Conservation (phyloP, 768 basidiomycete genomes). For the Hygrophoropsis aurantiaca region DNA sequence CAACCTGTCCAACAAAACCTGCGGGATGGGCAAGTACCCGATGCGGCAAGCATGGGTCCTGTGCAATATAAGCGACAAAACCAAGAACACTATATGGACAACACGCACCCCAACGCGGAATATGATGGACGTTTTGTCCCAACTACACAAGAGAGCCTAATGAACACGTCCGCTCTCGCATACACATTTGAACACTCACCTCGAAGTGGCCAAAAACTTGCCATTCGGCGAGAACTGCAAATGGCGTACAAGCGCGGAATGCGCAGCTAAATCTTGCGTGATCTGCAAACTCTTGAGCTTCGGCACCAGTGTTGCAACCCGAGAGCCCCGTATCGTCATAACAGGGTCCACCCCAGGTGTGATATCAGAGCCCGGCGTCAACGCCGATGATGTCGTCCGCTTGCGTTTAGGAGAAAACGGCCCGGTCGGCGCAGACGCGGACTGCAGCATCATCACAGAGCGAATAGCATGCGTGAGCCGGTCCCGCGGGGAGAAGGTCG, state of each 20-base stretch:
- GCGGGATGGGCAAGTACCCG: conserved; percentile 64
- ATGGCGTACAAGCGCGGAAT: conserved; percentile 67
- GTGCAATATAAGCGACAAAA: conserved; percentile 1
- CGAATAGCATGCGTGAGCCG: conserved; percentile 38
- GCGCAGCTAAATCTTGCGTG: conserved; percentile 62
- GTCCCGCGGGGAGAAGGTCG: conserved; percentile 5
- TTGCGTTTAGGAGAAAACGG: conserved; percentile 27
- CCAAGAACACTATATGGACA: not conserved
- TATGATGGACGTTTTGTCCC: conserved; percentile 70
- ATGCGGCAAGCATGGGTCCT: conserved; percentile 62
- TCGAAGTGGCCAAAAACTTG: conserved; percentile 70
- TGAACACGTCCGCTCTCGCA: not conserved
- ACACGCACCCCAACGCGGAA: conserved; percentile 60
- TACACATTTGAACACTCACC: conserved; percentile 34
- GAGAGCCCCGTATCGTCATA: conserved; percentile 44
- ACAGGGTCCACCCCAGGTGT: conserved; percentile 23
- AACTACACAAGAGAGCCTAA: conserved; percentile 35
- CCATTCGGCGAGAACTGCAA: conserved; percentile 79
- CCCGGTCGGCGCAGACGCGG: conserved; percentile 12
- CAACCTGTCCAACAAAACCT: conserved; percentile 77
- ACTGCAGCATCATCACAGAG: conserved; percentile 37
- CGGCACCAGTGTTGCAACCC: conserved; percentile 55
- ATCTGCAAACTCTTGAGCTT: conserved; percentile 53
- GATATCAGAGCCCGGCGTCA: conserved; percentile 25
- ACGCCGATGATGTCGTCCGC: conserved; percentile 34